These are phyloP conservation scores for Sutorius australiensis DNA, from an alignment of 768 basidiomycete genomes.

Conservation along the genomic window DNA sequence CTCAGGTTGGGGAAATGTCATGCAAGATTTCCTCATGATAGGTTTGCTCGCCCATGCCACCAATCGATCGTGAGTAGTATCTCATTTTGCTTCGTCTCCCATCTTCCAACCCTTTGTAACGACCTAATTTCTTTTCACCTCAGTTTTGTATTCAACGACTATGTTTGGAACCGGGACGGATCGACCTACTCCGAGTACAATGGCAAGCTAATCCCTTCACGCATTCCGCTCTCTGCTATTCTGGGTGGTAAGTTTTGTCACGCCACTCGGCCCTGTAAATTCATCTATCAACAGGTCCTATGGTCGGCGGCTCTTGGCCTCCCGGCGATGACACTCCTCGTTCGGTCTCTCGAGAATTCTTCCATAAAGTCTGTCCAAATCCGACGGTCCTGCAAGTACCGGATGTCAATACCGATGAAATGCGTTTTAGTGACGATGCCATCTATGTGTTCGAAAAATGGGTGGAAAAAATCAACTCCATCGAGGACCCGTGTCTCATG, in stretches of 20 bases:
- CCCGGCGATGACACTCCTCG: constrained; percentile 30
- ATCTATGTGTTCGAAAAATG: constrained; percentile 35
- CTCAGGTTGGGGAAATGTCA: constrained; percentile 39
- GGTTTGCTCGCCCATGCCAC: constrained; percentile 33
- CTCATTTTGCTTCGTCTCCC: background rate
- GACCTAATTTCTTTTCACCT: constrained; percentile 2
- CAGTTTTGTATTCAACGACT: constrained; percentile 43
- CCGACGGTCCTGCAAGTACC: constrained; percentile 31
- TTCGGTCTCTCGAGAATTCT: constrained; percentile 37
- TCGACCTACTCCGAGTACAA: constrained; percentile 36
- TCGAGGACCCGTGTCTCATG: constrained; percentile 41
- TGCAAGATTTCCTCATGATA: constrained; percentile 40
- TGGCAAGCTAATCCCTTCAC: constrained; percentile 37
- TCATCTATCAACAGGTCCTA: constrained; percentile 32
- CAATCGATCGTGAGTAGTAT: constrained; percentile 34
- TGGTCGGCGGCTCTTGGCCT: constrained; percentile 40
- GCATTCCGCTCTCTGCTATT: constrained; percentile 39
- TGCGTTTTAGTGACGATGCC: constrained; percentile 27
- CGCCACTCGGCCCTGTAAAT: background rate
- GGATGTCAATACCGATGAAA: constrained; percentile 27
- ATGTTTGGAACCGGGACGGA: constrained; percentile 37
- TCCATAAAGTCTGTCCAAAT: constrained; percentile 39
- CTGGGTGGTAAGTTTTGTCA: constrained; percentile 31
- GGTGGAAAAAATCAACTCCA: constrained; percentile 32
- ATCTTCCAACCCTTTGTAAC: background rate